These are phyloP conservation scores for Margaritispora aquatica DNA, from an alignment of 495 filamentous ascomycete genomes.

Conservation along the genomic window DNA sequence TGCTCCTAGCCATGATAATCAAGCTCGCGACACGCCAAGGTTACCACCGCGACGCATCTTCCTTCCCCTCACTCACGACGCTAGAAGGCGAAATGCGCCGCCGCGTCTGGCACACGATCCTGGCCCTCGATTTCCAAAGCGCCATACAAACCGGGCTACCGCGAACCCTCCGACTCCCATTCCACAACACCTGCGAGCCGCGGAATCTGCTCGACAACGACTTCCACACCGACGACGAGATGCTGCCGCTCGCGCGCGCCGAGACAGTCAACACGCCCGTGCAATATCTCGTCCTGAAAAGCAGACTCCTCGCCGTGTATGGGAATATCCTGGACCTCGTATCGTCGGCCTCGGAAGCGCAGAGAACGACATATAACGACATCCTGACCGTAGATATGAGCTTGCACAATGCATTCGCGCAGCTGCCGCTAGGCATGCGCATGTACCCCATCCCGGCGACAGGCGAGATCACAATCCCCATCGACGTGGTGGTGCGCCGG, in stretches of 20 bases:
- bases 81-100: constrained; percentile 32
- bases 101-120: constrained; percentile 37
- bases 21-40: background rate
- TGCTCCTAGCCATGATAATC: background rate
- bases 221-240: constrained; percentile 35
- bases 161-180: constrained; percentile 38
- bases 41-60: constrained; percentile 9
- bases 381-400: constrained; percentile 58
- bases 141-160: constrained; percentile 48
- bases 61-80: constrained; percentile 18
- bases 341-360: constrained; percentile 27
- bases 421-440: background rate
- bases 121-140: constrained; percentile 37
- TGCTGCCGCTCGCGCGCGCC: constrained; percentile 37
- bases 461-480: background rate
- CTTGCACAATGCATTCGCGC: constrained; percentile 51
- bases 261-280: constrained; percentile 36
- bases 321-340: constrained; percentile 33
- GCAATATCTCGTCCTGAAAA: constrained; percentile 41
- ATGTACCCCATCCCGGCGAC: background rate
- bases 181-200: constrained; percentile 40
- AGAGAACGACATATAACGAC: constrained; percentile 61
- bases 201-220: constrained; percentile 44
- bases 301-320: constrained; percentile 30
- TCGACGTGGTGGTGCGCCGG: background rate